phyloP scores from a whole-genome alignment of 2,329 filamentous ascomycete genomes.

The Fusarium palustre region DNA sequence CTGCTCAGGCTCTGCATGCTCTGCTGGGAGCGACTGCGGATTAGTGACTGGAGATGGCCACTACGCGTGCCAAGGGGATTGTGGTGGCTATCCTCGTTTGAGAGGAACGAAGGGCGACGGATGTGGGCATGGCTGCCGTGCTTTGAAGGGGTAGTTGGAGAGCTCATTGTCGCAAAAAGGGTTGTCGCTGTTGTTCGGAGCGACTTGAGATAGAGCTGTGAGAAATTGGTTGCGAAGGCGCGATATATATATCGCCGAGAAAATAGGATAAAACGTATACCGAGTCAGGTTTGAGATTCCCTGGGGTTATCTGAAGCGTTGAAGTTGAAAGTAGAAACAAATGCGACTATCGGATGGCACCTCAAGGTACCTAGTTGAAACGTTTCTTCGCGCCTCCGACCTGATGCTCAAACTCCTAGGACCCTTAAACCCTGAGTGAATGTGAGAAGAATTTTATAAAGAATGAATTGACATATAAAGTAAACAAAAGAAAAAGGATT shows the following conservation, averaged over 20 bases:
- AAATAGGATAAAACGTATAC: conserved; percentile 16
- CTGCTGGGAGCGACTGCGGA: conserved; percentile 54
- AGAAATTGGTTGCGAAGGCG: background rate
- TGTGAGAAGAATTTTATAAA: background rate
- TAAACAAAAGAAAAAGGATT: background rate
- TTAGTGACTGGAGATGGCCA: conserved; percentile 54
- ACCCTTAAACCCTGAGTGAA: background rate
- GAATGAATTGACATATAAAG: background rate
- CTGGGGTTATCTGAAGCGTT: conserved; percentile 26
- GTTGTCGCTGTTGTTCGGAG: conserved; percentile 17
- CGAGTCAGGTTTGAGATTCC: conserved; percentile 24
- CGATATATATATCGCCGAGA: conserved; percentile 15
- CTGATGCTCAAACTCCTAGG: conserved; percentile 18
- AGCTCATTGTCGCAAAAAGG: conserved; percentile 46
- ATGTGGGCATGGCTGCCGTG: conserved; percentile 37
- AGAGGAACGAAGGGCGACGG: conserved; percentile 51
- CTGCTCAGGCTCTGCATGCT: conserved; percentile 49
- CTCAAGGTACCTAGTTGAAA: conserved; percentile 6
- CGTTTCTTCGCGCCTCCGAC: conserved; percentile 29
- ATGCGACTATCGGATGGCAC: conserved; percentile 17
- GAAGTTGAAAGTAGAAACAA: conserved; percentile 27
- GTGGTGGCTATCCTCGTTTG: conserved; percentile 51
- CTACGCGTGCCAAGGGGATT: conserved; percentile 53
- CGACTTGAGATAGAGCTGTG: conserved; percentile 13
- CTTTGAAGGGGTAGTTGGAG: conserved; percentile 47